Evolutionary conservation across 2,329 filamentous ascomycete genomes (phyloP).

Genomic region (Pseudocercospora musae): DNA sequence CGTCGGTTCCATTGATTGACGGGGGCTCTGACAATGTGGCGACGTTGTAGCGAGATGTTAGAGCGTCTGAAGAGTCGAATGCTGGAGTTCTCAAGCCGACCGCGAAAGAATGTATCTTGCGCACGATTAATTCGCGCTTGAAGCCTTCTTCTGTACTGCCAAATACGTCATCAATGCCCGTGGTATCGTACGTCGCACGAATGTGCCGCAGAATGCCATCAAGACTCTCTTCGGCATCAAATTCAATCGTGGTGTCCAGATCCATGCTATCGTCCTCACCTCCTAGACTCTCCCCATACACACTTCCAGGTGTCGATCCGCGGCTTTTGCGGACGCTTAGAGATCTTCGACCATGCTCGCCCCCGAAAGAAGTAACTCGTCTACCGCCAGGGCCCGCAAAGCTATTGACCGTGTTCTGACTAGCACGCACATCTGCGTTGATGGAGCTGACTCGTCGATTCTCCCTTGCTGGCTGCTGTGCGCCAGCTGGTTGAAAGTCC

Average conservation of each 20-base stretch:
- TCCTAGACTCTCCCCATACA: constrained; percentile 33
- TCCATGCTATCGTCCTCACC: constrained; percentile 36
- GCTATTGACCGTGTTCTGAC: constrained; percentile 40
- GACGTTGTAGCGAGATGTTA: constrained; percentile 12
- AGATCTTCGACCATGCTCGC: constrained; percentile 62
- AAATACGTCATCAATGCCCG: constrained; percentile 32
- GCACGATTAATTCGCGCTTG: constrained; percentile 35
- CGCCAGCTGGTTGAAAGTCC: constrained; percentile 40
- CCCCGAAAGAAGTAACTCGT: constrained; percentile 68
- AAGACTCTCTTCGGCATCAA: constrained; percentile 28
- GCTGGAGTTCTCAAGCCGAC: constrained; percentile 13
- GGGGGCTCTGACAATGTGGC: constrained; percentile 18
- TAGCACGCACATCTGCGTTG: constrained; percentile 54
- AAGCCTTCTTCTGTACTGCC: constrained; percentile 32
- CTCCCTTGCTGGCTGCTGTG: constrained; percentile 52
- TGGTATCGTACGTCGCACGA: constrained; percentile 30
- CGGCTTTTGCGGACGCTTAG: constrained; percentile 50
- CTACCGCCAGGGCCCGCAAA: constrained; percentile 56
- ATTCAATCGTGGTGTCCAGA: constrained; percentile 29
- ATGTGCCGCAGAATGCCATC: constrained; percentile 31
- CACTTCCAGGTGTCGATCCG: constrained; percentile 55
- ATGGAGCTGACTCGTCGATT: constrained; percentile 87
- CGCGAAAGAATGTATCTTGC: constrained; percentile 32
- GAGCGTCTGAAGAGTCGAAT: background rate
- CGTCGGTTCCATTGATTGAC: constrained; percentile 15